Conservation (phyloP, 164 flowering plant species). For the Santalum album region DNA sequence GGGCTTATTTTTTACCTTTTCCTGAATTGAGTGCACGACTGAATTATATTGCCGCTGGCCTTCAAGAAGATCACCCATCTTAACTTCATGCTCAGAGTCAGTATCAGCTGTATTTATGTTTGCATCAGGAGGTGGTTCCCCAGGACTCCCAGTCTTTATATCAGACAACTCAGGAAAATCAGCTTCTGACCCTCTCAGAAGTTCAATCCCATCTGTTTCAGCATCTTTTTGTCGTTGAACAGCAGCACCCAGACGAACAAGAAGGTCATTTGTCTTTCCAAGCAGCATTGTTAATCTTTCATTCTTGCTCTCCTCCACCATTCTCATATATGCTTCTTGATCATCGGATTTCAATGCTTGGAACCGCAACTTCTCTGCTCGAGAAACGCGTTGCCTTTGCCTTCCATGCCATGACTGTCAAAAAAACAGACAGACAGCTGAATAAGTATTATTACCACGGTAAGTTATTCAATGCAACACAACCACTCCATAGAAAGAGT, state of each 20-base stretch:
- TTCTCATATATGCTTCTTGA: conserved; percentile 93
- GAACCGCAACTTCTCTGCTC: conserved; percentile 84
- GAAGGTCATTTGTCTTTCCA: conserved; percentile 87
- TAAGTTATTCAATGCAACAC: neutral
- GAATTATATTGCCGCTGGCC: conserved; percentile 97
- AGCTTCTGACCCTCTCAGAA: conserved; percentile 43
- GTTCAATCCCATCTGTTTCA: conserved; percentile 51
- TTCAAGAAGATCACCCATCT: conserved; percentile 73
- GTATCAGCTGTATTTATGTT: conserved; percentile 33
- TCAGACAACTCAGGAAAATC: conserved; percentile 43
- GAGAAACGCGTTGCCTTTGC: conserved; percentile 90
- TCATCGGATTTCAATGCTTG: conserved; percentile 93
- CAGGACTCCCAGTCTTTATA: conserved; percentile 33
- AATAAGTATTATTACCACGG: neutral
- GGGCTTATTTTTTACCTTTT: conserved; percentile 49
- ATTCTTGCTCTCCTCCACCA: conserved; percentile 98
- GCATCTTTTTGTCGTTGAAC: conserved; percentile 92
- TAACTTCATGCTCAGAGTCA: conserved; percentile 42
- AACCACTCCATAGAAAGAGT: neutral
- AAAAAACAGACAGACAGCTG: conserved; percentile 3
- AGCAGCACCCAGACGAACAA: conserved; percentile 86
- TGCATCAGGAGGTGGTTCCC: conserved; percentile 37
- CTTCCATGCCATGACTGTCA: conserved; percentile 92
- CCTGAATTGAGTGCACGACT: conserved; percentile 83
- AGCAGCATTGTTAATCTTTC: conserved; percentile 87